A percentile compares a stretch with the other conserved stretches of the same genome.
Evolutionary conservation across 108 stramenopile genomes (phyloP).

Genomic region (Ochromonas danica): DNA sequence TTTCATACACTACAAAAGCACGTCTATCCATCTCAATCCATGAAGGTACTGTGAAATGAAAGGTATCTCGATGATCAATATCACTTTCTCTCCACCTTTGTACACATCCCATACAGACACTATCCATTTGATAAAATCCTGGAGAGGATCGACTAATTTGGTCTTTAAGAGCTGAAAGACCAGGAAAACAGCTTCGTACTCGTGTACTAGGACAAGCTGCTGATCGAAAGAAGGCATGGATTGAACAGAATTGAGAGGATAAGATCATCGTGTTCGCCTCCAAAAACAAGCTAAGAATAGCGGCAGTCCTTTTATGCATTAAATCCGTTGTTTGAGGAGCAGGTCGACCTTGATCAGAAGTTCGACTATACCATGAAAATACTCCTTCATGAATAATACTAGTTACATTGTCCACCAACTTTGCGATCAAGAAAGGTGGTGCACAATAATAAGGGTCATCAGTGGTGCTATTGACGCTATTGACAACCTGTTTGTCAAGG

Average conservation of each 20-base stretch:
- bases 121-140: not conserved
- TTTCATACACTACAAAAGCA: not conserved
- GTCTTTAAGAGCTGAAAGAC: not conserved
- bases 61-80: not conserved
- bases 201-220: not conserved
- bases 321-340: not conserved
- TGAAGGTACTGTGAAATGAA: not conserved
- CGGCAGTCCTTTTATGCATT: not conserved
- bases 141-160: not conserved
- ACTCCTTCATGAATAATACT: not conserved
- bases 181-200: too few relatives aligned
- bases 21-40: slow-evolving; percentile 14
- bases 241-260: not conserved
- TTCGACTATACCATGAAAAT: not conserved
- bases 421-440: not conserved
- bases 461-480: not conserved
- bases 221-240: not conserved
- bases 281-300: not conserved
- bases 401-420: not conserved
- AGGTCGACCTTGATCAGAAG: not conserved
- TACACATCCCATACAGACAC: not conserved
- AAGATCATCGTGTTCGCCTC: not conserved
- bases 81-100: not conserved
- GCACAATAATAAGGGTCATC: not conserved
- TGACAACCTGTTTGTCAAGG: not conserved